Evolutionary conservation across 2,329 filamentous ascomycete genomes (phyloP).

Genomic region (Fusarium virguliforme): DNA sequence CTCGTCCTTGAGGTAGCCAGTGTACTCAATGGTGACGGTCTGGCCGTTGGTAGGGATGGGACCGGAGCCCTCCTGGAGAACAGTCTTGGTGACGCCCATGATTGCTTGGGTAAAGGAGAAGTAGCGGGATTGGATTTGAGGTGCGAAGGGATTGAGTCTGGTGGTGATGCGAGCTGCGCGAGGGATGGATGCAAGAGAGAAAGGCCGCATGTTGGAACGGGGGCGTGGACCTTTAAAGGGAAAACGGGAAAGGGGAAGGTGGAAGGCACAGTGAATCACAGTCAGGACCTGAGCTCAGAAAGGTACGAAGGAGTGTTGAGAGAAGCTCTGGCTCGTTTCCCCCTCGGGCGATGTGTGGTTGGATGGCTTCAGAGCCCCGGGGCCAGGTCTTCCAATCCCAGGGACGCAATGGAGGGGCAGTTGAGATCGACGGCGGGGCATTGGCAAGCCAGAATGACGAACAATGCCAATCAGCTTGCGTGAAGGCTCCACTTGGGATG

Average conservation of each 20-base stretch:
- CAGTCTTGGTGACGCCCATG: slow-evolving; percentile 83
- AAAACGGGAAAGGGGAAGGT: slow-evolving; percentile 13
- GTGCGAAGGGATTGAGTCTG: slow-evolving; percentile 42
- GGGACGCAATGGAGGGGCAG: slow-evolving; percentile 49
- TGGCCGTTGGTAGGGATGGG: slow-evolving; percentile 77
- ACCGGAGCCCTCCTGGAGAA: slow-evolving; percentile 74
- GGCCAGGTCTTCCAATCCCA: slow-evolving; percentile 44
- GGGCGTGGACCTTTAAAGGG: slow-evolving; percentile 42
- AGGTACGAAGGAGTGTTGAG: slow-evolving; percentile 32
- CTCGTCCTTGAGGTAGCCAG: slow-evolving; percentile 84
- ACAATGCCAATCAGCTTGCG: slow-evolving; percentile 44
- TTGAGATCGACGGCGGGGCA: slow-evolving; percentile 52
- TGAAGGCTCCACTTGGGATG: slow-evolving; percentile 48
- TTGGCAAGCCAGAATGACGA: slow-evolving; percentile 45
- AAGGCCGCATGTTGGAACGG: slow-evolving; percentile 39
- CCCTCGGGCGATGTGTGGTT: slow-evolving; percentile 18
- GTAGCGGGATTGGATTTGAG: slow-evolving; percentile 40
- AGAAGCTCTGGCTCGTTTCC: slow-evolving; percentile 27
- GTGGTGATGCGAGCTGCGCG: slow-evolving; percentile 38
- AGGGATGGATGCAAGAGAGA: slow-evolving; percentile 43
- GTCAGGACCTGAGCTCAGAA: slow-evolving; percentile 12
- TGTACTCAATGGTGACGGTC: slow-evolving; percentile 90
- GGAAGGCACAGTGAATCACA: slow-evolving; percentile 23
- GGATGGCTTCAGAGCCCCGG: slow-evolving; percentile 42
- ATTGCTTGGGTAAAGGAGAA: slow-evolving; percentile 51